Base-by-base conservation (phyloP, 2,329 filamentous ascomycete genomes). In the Pestalotiopsis sp. region DNA sequence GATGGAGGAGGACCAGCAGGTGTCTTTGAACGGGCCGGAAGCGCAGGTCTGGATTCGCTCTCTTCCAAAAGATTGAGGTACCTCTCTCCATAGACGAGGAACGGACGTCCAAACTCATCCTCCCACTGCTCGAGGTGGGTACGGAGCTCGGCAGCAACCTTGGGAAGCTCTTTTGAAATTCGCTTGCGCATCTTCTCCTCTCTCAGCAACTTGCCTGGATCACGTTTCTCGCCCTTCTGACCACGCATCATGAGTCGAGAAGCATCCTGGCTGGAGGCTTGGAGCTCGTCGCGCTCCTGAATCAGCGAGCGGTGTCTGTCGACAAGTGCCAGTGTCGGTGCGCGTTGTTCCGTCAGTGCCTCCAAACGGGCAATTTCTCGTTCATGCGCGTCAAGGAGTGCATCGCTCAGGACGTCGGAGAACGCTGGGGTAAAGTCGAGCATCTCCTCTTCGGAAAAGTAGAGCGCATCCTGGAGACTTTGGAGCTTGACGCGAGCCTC, bases 181-280 rank as follows among this genome's bases (percentile, higher is more conserved):
- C 95, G 89, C 88, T 99, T 99, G 70, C 96, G 91, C 93, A 97
- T 97, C 87, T 98, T 99, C 83, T 99, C 96, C 78, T 99, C 96
- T 38, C 96, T 89, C 66, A 99, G 85, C 17, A 99, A 86, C 82
- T 97, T 96, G 65, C 94, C 95, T 2, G 96, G 96, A 77, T 99
- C 96, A 71, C 97, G 93, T 80, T 91, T 93, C 83, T 98, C 95
- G 67, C 95, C 95, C 83, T 97, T 97, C 73, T 94, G 91, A 2
- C 95, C 95, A 70, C 95, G 94, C 75, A 91, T 89, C 91, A 98
- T 94, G 38, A 99, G 85, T 59, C 96, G 91, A 6, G 95, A 98
- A 14, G 96, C 95, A 80, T 99, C 97, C 78, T 98, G 95, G 75
- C 94, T 97, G 2, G 95, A 97, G 58, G 92, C 89, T n/a, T 91